phyloP scores from a whole-genome alignment of 2,329 filamentous ascomycete species.

The Cylindrodendrum hubeiense region DNA sequence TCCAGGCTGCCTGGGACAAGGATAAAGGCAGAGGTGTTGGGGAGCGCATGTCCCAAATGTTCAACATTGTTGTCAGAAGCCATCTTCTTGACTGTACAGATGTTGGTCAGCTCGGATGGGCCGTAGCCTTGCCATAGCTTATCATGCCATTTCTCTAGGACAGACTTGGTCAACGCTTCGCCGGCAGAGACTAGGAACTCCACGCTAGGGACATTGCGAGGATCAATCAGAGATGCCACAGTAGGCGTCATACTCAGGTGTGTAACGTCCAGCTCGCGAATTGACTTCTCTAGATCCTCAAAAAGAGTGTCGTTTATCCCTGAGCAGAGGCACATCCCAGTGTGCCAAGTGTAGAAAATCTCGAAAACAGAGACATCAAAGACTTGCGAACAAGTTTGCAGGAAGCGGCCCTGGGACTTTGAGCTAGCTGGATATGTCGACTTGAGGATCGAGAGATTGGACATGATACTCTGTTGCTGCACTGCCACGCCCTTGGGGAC shows the following conservation, averaged over 20 bases:
- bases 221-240: constrained; percentile 80
- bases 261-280: constrained; percentile 74
- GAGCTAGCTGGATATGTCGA: constrained; percentile 71
- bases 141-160: constrained; percentile 76
- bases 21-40: constrained; percentile 82
- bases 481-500: constrained; percentile 84
- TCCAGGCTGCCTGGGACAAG: constrained; percentile 59
- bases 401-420: constrained; percentile 65
- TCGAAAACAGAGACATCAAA: constrained; percentile 94
- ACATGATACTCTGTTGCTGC: constrained; percentile 80
- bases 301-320: constrained; percentile 81
- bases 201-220: constrained; percentile 76
- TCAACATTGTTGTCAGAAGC: constrained; percentile 69
- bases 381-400: constrained; percentile 86
- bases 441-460: constrained; percentile 78
- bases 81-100: constrained; percentile 82
- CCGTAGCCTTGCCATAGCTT: constrained; percentile 86
- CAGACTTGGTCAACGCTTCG: constrained; percentile 80
- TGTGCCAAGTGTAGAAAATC: constrained; percentile 86
- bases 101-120: constrained; percentile 88
- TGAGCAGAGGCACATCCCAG: constrained; percentile 83
- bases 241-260: constrained; percentile 90
- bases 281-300: constrained; percentile 75
- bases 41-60: constrained; percentile 81
- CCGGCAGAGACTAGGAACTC: constrained; percentile 85